Evolutionary conservation across 2,329 filamentous ascomycete species (phyloP).

Genomic region (Herpotrichia juniperi): DNA sequence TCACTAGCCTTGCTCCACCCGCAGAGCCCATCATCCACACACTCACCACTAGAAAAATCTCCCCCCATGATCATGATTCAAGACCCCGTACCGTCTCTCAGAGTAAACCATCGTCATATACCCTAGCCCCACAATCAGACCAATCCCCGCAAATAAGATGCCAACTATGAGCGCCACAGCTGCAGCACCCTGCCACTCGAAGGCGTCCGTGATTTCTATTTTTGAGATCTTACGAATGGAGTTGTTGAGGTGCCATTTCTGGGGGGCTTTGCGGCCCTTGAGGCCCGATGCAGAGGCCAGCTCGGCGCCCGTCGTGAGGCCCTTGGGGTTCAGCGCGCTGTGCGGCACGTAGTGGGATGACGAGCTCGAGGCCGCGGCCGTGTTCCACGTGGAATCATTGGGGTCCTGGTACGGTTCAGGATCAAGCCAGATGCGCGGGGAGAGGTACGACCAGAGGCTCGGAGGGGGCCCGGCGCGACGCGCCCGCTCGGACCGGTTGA

Average conservation of each 20-base stretch:
- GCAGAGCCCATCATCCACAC: not conserved
- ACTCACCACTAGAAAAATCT: not conserved
- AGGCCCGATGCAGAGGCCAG: no score
- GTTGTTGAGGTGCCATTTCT: constrained; percentile 49
- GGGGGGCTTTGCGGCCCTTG: no score
- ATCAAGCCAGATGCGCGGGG: constrained; percentile 38
- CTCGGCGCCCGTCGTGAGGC: no score
- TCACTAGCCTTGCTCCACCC: not conserved
- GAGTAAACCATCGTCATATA: no score
- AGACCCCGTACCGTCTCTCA: no score
- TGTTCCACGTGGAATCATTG: constrained; percentile 29
- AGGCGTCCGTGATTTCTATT: constrained; percentile 68
- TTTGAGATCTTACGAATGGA: constrained; percentile 63
- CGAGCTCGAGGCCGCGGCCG: constrained; percentile 27
- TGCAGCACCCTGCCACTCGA: constrained; percentile 64
- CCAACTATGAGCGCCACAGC: constrained; percentile 55
- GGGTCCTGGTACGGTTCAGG: constrained; percentile 54
- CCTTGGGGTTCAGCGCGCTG: constrained; percentile 15
- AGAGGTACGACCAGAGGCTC: constrained; percentile 26
- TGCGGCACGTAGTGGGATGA: constrained; percentile 12
- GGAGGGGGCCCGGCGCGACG: constrained; percentile 52
- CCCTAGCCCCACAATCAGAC: constrained; percentile 23
- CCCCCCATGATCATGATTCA: no score
- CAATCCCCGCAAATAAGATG: constrained; percentile 19
- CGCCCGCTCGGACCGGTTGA: constrained; percentile 64